phyloP scores from a whole-genome alignment of 1,139 yeast genomes.

The Geotrichum europaeum region DNA sequence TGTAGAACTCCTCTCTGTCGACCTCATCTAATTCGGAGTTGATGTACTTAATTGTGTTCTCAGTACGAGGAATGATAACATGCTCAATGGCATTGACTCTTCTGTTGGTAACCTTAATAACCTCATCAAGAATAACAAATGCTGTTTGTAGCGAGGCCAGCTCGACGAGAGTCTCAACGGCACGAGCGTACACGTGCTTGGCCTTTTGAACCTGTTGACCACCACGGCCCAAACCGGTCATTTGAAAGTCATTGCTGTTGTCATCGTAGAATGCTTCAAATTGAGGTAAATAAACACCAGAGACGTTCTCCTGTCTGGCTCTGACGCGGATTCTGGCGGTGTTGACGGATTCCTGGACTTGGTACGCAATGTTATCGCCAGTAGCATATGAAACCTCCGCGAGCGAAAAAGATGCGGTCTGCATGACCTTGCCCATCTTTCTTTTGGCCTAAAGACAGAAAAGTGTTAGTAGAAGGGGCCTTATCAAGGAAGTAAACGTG shows the following conservation, averaged over 20 bases:
- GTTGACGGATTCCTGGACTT: conserved; percentile 90
- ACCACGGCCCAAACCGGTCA: conserved; percentile 97
- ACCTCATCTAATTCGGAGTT: conserved; percentile 94
- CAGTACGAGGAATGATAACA: conserved; percentile 95
- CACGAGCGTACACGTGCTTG: conserved; percentile 83
- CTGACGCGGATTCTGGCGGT: conserved; percentile 80
- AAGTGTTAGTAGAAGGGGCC: background rate
- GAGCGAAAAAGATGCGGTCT: conserved; percentile 92
- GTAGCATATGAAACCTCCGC: conserved; percentile 98
- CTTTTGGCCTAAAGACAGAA: conserved; percentile 53
- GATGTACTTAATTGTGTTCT: conserved; percentile 85
- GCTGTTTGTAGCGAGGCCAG: conserved; percentile 92
- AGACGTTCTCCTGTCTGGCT: conserved; percentile 92
- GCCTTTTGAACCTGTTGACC: conserved; percentile 98
- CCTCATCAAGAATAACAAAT: conserved; percentile 92
- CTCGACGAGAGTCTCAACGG: conserved; percentile 93
- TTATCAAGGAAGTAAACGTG: background rate
- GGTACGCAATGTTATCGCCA: conserved; percentile 90
- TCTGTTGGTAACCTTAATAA: conserved; percentile 93
- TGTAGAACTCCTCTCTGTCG: conserved; percentile 95
- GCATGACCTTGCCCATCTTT: conserved; percentile 98
- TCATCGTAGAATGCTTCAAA: conserved; percentile 82
- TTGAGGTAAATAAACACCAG: conserved; percentile 91
- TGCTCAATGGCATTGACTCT: conserved; percentile 99
- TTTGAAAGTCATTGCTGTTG: conserved; percentile 82